Conservation (phyloP, 805 yeast species). For the Sungouiozyma intestinalis region DNA sequence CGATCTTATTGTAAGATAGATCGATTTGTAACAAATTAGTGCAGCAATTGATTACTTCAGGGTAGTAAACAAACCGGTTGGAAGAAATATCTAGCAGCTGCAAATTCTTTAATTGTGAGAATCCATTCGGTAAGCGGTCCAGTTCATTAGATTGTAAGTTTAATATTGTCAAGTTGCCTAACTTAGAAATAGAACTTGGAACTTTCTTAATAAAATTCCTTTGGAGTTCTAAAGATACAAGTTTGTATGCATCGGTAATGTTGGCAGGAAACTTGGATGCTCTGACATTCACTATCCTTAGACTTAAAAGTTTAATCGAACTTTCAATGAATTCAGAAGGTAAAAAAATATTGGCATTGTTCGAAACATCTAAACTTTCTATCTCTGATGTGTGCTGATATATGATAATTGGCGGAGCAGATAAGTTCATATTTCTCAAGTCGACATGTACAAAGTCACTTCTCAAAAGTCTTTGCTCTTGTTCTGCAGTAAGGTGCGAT, state of each 20-base stretch:
- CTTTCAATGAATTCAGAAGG: slow-evolving; percentile 80
- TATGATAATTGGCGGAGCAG: slow-evolving; percentile 75
- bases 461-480: slow-evolving; percentile 49
- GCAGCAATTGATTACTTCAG: slow-evolving; percentile 55
- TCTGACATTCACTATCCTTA: slow-evolving; percentile 64
- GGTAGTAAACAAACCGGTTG: slow-evolving; percentile 54
- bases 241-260: slow-evolving; percentile 55
- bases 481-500: slow-evolving; percentile 53
- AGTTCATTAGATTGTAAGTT: slow-evolving; percentile 71
- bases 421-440: slow-evolving; percentile 60
- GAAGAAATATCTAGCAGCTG: slow-evolving; percentile 67
- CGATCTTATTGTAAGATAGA: slow-evolving; percentile 68
- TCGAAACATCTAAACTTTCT: slow-evolving; percentile 69
- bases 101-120: slow-evolving; percentile 45
- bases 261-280: slow-evolving; percentile 65
- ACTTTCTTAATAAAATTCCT: slow-evolving; percentile 63
- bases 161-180: slow-evolving; percentile 46
- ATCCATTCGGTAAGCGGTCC: slow-evolving; percentile 47
- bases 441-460: slow-evolving; percentile 63
- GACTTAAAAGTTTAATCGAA: slow-evolving; percentile 56
- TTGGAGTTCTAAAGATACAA: slow-evolving; percentile 62
- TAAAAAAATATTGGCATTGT: slow-evolving; percentile 74
- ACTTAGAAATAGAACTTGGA: slow-evolving; percentile 44
- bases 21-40: slow-evolving; percentile 56
- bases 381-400: slow-evolving; percentile 75